Evolutionary conservation across 495 filamentous ascomycete species (phyloP), one percentile per base, ranked within the genome.

Genomic region (Penicillium arizonense): DNA sequence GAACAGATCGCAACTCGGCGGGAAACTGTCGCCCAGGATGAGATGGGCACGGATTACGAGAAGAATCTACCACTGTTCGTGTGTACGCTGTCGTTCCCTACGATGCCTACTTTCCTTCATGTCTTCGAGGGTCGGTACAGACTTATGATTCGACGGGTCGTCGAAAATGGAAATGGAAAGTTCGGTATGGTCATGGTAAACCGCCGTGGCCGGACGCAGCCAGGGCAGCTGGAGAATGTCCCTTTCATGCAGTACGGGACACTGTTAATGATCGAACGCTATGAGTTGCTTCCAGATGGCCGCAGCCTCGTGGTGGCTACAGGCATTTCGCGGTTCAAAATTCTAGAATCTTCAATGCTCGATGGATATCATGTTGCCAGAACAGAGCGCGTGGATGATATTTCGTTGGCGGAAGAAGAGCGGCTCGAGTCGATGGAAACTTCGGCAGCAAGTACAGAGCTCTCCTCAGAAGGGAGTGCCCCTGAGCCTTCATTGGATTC

Each of bases 91-190:
- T 81, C 87, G 0, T 92, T 91, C 54, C 92, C 92, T 11, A 76
- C 76, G 0, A 90, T 92, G 83, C 90, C 89, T 2, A 90, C 87
- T 1, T 91, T 91, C 57, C 71, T 97, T 0, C 87, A 93, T 62
- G 80, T 97, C n/a, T 96, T 96, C 65, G 92, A 97, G 65, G 88
- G 90, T 20, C 82, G 89, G 10, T 96, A 96, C 66, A 83, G 89
- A 3, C 77, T 95, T 7, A 93, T 96, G 90, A 86, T 96, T 18
- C 82, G 86, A 41, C 84, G 91, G 23, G 87, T 85, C 8, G 76
- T 93, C 35, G 85, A 90, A 47, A 79, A 59, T 52, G 83, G 82
- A 2, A 80, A 85, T 49, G 70, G 82, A 16, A 87, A 79, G 43
- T 96, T 97, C 59, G 92, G 92, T 3, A 95, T 96, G 88, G 74